Evolutionary conservation across 331 rosid species (phyloP).

Genomic region (Acacia concinna): DNA sequence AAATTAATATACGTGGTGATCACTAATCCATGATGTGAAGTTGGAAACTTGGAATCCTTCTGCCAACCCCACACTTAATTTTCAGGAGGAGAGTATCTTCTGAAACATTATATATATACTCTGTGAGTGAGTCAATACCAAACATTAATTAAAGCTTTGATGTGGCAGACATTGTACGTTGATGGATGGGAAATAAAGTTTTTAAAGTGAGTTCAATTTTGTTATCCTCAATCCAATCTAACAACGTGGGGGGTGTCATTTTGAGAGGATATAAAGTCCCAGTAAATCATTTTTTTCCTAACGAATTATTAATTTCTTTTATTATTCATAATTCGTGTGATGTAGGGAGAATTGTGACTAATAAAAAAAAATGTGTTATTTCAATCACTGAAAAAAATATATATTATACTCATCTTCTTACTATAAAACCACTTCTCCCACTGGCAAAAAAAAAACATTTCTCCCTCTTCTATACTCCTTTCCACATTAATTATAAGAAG

Average conservation of each 20-base stretch:
- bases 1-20: background rate
- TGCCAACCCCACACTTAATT: background rate
- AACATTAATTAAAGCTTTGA: background rate
- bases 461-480: too few species aligned
- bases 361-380: background rate
- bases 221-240: background rate
- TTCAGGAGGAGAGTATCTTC: background rate
- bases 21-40: background rate
- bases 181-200: constrained; percentile 1
- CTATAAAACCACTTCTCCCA: too few species aligned
- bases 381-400: background rate
- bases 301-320: too few species aligned
- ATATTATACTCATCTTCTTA: too few species aligned
- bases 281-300: too few species aligned
- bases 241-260: background rate
- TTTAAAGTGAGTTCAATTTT: background rate
- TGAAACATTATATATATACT: background rate
- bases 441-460: too few species aligned
- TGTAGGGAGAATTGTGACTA: background rate
- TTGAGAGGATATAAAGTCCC: background rate
- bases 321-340: background rate
- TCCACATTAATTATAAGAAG: too few species aligned
- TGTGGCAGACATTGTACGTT: background rate
- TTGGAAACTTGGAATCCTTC: background rate
- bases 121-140: background rate